Evolutionary conservation across 768 basidiomycete species (phyloP).

Genomic region (Pisolithus albus): DNA sequence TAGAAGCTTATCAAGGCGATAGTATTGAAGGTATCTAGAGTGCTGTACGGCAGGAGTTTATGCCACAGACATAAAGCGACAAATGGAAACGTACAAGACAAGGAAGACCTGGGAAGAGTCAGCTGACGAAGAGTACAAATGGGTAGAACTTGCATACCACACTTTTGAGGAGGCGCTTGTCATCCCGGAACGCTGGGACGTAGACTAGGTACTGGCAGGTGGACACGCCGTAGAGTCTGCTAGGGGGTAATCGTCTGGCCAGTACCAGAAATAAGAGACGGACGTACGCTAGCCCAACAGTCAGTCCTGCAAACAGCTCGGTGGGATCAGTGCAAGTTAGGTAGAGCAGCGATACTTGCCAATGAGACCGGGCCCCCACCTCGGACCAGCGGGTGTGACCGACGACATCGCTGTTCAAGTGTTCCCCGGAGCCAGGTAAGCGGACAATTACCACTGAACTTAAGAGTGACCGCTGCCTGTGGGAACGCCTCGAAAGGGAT

Average conservation of each 20-base stretch:
- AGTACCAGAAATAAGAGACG: not conserved
- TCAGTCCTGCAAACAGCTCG: constrained; percentile 5
- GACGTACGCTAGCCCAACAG: constrained; percentile 9
- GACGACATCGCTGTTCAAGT: no score
- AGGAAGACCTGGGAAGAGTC: not conserved
- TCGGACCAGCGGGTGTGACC: not conserved
- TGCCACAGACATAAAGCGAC: not conserved
- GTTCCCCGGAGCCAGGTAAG: no score
- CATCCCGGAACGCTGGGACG: constrained; percentile 11
- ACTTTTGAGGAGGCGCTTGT: constrained; percentile 6
- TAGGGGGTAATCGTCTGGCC: not conserved
- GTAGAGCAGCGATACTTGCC: constrained; percentile 5
- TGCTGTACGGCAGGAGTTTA: not conserved
- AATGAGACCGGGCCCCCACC: constrained; percentile 12
- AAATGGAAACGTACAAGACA: not conserved
- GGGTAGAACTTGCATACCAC: constrained; percentile 5
- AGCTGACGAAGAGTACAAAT: not conserved
- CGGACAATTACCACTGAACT: no score
- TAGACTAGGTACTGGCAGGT: constrained; percentile 17
- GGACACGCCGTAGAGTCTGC: constrained; percentile 15
- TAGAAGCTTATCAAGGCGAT: not conserved
- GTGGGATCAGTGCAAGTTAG: not conserved
- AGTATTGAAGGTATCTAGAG: not conserved
- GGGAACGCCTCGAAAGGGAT: no score
- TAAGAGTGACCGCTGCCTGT: no score